phyloP scores from a whole-genome alignment of 768 basidiomycete species.

The Cubamyces lactineus region DNA sequence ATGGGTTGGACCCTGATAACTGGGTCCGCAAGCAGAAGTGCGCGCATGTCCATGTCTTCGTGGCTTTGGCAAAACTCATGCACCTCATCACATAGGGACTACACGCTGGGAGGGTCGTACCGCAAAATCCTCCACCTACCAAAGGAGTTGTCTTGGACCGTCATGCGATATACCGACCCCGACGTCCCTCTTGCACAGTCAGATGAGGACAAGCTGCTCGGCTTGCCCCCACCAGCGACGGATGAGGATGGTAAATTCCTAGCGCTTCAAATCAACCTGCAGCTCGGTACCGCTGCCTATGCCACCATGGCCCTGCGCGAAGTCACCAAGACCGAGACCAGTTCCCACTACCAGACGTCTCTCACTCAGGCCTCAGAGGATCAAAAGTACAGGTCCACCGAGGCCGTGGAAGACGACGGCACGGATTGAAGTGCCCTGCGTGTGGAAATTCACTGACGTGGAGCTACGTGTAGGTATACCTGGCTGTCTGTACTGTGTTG shows the following conservation, averaged over 20 bases:
- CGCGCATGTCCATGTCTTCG: slow-evolving; percentile 27
- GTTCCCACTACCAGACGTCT: slow-evolving; percentile 85
- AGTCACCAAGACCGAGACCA: slow-evolving; percentile 94
- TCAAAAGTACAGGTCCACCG: slow-evolving; percentile 72
- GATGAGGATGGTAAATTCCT: slow-evolving; percentile 79
- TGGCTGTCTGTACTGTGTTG: slow-evolving; percentile 17
- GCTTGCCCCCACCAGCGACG: slow-evolving; percentile 70
- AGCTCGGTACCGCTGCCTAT: slow-evolving; percentile 90
- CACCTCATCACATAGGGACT: slow-evolving; percentile 62
- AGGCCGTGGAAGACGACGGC: slow-evolving; percentile 39
- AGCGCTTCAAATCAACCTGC: slow-evolving; percentile 84
- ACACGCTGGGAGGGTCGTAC: slow-evolving; percentile 91
- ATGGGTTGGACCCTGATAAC: slow-evolving; percentile 90
- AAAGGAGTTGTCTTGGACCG: slow-evolving; percentile 77
- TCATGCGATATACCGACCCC: slow-evolving; percentile 90
- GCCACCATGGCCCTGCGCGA: slow-evolving; percentile 98
- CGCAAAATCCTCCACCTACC: slow-evolving; percentile 90
- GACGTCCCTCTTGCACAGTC: slow-evolving; percentile 90
- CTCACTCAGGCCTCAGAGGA: slow-evolving; percentile 81
- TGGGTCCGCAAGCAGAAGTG: slow-evolving; percentile 91
- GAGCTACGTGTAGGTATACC: slow-evolving; percentile 17
- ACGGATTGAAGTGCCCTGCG: slow-evolving; percentile 7
- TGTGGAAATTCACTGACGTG: slow-evolving; percentile 18
- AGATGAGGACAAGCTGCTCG: slow-evolving; percentile 91
- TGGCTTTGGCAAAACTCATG: not conserved